Percentiles rank a stretch among this genome's conserved stretches.
phyloP scores from a whole-genome alignment of 768 basidiomycete genomes.

The Hemileccinum rubropunctum region DNA sequence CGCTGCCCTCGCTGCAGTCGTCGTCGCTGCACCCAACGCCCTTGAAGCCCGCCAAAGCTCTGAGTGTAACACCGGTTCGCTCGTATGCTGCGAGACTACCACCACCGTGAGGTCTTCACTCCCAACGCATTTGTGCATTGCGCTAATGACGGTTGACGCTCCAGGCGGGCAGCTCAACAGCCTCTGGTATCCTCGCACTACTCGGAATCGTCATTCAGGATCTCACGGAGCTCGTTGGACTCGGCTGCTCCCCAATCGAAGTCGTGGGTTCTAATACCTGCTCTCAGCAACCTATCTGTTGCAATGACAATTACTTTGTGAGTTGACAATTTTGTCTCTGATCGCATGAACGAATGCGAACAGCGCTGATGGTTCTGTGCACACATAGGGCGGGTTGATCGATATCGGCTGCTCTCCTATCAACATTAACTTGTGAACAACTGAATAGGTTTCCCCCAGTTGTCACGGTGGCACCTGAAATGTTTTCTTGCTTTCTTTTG shows the following conservation, averaged over 20 bases:
- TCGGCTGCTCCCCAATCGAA: neutral
- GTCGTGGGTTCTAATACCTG: neutral
- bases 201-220: conserved; percentile 2
- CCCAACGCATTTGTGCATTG: no score
- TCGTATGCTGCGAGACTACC: conserved; percentile 8
- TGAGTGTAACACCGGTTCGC: conserved; percentile 10
- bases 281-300: no score
- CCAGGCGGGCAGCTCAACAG: neutral
- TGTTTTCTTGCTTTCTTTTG: no score
- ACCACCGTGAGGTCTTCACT: neutral
- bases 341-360: no score
- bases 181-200: neutral
- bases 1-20: conserved; percentile 9
- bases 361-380: no score
- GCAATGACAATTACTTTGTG: no score
- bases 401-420: no score
- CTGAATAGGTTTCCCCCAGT: no score
- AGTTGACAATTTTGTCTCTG: no score
- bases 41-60: neutral
- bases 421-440: no score
- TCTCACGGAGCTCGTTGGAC: conserved; percentile 1
- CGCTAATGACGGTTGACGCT: neutral
- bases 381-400: no score
- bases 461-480: no score
- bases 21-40: neutral